Evolutionary conservation across 306 rosid species (phyloP).

Genomic region (Neltuma alba): DNA sequence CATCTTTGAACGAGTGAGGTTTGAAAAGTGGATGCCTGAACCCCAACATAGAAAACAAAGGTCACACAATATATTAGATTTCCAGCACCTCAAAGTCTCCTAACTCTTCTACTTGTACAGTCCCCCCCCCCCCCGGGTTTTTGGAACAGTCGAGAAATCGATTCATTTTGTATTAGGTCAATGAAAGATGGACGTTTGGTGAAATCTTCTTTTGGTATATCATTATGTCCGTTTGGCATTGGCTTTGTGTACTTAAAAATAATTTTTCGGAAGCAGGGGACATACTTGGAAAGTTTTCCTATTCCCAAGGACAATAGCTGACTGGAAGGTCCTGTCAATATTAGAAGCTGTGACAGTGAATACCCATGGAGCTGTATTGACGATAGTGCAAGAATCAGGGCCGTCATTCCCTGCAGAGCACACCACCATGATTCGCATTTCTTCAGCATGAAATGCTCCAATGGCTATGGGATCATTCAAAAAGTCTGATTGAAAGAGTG

Average conservation of each 20-base stretch:
- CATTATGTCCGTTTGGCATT: background rate
- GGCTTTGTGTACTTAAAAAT: too few species aligned
- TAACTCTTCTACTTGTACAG: background rate
- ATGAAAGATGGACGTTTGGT: background rate
- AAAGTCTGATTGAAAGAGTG: slow-evolving; percentile 66
- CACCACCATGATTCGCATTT: slow-evolving; percentile 77
- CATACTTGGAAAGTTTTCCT: slow-evolving; percentile 61
- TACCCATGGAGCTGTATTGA: slow-evolving; percentile 88
- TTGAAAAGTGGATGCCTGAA: slow-evolving; percentile 69
- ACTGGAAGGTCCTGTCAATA: slow-evolving; percentile 79
- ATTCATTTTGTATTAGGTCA: background rate
- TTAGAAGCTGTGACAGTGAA: slow-evolving; percentile 90
- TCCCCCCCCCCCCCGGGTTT: too few species aligned
- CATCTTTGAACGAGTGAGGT: slow-evolving; percentile 54
- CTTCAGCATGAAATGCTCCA: too few species aligned
- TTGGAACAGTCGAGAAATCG: too few species aligned
- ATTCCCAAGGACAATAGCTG: slow-evolving; percentile 73
- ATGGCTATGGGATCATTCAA: slow-evolving; percentile 74
- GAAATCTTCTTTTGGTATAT: background rate
- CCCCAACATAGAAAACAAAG: slow-evolving; percentile 53
- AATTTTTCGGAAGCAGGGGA: background rate
- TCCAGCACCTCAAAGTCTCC: background rate
- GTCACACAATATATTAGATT: background rate
- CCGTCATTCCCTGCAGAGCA: slow-evolving; percentile 96
- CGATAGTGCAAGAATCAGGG: slow-evolving; percentile 72